These are phyloP conservation scores for Cardamine occulta DNA, from an alignment of 345 rosid species.

Conservation along the genomic window DNA sequence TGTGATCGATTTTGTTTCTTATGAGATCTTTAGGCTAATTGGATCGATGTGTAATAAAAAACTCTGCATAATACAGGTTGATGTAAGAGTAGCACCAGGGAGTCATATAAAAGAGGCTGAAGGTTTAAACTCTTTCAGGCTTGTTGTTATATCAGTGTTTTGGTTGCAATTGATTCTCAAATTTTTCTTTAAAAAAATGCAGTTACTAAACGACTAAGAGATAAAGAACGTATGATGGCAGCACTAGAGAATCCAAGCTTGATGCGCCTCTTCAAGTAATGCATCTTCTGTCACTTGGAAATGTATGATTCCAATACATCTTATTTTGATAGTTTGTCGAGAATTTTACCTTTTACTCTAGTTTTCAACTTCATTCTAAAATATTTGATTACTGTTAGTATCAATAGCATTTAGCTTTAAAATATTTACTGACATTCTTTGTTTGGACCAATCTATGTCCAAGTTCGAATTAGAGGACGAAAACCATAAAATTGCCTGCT, in stretches of 20 bases:
- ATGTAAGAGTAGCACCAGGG: too few relatives aligned
- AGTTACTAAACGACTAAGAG: slow-evolving; percentile 32
- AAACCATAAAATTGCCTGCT: too few relatives aligned
- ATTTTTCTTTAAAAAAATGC: slow-evolving; percentile 26
- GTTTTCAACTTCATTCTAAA: too few relatives aligned
- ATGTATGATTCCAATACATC: too few relatives aligned
- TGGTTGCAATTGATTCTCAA: not conserved
- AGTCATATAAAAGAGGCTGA: too few relatives aligned
- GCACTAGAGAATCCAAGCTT: not conserved
- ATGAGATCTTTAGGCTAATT: slow-evolving; percentile 15
- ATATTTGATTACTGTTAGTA: not conserved
- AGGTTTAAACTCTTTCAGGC: not conserved
- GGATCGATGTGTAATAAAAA: not conserved
- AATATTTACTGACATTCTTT: too few relatives aligned
- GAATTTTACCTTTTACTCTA: too few relatives aligned
- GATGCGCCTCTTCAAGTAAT: not conserved
- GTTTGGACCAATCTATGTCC: too few relatives aligned
- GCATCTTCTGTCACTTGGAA: not conserved
- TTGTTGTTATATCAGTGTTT: not conserved
- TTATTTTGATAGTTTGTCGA: too few relatives aligned
- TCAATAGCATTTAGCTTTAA: too few relatives aligned
- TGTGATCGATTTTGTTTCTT: not conserved
- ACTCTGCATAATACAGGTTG: not conserved
- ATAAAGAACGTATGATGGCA: not conserved
- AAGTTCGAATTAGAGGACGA: too few relatives aligned